Evolutionary conservation across 257 asterid genomes (phyloP).

Genomic region (Eustoma russellianum): DNA sequence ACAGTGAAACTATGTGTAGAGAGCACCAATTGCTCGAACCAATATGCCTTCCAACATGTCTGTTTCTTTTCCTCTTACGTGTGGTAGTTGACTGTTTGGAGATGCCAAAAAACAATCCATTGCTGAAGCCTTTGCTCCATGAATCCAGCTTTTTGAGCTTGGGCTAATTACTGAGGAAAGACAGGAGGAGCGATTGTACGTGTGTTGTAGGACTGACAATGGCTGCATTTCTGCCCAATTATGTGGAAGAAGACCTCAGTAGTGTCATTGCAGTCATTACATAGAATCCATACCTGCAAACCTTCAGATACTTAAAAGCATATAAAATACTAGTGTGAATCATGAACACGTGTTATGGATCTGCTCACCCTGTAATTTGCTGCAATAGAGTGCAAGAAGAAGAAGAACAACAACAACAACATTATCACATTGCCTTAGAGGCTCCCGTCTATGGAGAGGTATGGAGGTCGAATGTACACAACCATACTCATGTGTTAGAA

Average conservation of each 20-base stretch:
- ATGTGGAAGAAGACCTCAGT: slow-evolving; percentile 89
- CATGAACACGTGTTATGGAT: not conserved
- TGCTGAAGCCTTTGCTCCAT: not conserved
- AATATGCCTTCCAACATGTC: not conserved
- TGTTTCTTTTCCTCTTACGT: not conserved
- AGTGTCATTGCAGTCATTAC: slow-evolving; percentile 90
- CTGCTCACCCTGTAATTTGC: not conserved
- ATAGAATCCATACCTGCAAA: slow-evolving; percentile 80
- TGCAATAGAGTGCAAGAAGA: no score
- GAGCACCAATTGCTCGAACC: slow-evolving; percentile 18
- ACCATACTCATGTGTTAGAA: no score
- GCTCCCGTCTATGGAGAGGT: no score
- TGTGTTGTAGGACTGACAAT: slow-evolving; percentile 82
- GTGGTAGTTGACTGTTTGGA: slow-evolving; percentile 2
- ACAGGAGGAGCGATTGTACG: slow-evolving; percentile 79
- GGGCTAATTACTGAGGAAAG: slow-evolving; percentile 39
- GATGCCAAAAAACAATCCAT: not conserved
- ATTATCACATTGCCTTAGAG: no score
- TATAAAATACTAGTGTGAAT: not conserved
- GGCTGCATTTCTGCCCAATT: slow-evolving; percentile 87
- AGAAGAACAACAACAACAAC: no score
- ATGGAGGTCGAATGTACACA: no score
- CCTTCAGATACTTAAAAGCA: not conserved
- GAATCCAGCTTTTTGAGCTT: not conserved
- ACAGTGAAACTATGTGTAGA: slow-evolving; percentile 3